A percentile compares a stretch with the other conserved stretches of the same genome.
Conservation (phyloP, 2,329 filamentous ascomycete genomes). For the Malbranchea cinnamomea region DNA sequence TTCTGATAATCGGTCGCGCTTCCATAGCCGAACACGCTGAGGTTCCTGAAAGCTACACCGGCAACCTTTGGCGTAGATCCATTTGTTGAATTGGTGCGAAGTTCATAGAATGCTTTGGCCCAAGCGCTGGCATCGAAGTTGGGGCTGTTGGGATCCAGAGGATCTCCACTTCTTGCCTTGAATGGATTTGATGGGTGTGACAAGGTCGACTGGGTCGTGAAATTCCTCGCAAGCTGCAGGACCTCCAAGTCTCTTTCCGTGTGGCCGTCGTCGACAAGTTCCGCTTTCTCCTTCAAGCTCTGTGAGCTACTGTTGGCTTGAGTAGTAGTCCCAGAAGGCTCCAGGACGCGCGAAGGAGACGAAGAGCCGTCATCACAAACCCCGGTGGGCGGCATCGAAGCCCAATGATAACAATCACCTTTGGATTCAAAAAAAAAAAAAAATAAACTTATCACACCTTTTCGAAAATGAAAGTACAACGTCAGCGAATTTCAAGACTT, state of each 20-base stretch:
- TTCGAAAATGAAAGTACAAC: too few relatives aligned
- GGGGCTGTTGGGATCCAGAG: conserved; percentile 1
- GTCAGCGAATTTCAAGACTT: too few relatives aligned
- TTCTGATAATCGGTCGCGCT: conserved; percentile 29
- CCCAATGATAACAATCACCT: too few relatives aligned
- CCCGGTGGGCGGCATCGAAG: too few relatives aligned
- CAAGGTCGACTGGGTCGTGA: conserved; percentile 2
- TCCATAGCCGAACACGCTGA: conserved; percentile 24
- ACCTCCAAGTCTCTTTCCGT: conserved; percentile 1
- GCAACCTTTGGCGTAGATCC: neutral
- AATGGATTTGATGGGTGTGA: conserved; percentile 2
- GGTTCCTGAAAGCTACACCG: conserved; percentile 24
- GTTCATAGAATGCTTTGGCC: conserved; percentile 2
- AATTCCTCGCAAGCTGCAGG: conserved; percentile 1
- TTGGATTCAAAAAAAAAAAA: too few relatives aligned
- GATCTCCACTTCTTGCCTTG: neutral
- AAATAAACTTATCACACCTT: too few relatives aligned
- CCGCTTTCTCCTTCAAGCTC: neutral
- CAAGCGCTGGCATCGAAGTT: conserved; percentile 3
- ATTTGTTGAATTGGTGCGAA: neutral
- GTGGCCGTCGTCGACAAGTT: too few relatives aligned
- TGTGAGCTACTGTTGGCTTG: neutral
- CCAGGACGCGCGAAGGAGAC: too few relatives aligned
- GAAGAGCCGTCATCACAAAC: too few relatives aligned
- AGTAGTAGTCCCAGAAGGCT: too few relatives aligned